phyloP scores from a whole-genome alignment of 345 rosid genomes.

The Microcos paniculata region DNA sequence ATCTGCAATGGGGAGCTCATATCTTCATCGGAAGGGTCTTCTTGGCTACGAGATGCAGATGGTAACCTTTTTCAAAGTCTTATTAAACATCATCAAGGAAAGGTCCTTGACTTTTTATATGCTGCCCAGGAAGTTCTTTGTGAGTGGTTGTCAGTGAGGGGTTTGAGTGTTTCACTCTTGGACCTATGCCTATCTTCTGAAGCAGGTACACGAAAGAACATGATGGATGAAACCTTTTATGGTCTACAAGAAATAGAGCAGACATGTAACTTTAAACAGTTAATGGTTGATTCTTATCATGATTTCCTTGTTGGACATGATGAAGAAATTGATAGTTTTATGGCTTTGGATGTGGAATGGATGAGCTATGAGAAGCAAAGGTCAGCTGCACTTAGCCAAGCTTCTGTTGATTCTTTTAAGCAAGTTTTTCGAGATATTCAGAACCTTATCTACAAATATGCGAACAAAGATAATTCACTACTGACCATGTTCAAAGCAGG shows the following conservation, averaged over 20 bases:
- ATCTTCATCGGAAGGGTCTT: conserved; percentile 58
- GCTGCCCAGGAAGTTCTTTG: conserved; percentile 81
- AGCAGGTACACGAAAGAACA: conserved; percentile 41
- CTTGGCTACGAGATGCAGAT: conserved; percentile 73
- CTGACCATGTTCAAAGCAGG: conserved; percentile 84
- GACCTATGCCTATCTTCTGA: conserved; percentile 72
- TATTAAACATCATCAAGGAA: conserved; percentile 38
- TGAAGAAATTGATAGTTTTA: conserved; percentile 35
- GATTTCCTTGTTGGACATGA: conserved; percentile 53
- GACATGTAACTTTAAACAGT: conserved; percentile 61
- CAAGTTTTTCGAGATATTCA: conserved; percentile 75
- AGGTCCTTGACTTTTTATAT: conserved; percentile 60
- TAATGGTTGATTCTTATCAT: conserved; percentile 65
- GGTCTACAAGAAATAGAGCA: conserved; percentile 69
- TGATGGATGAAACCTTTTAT: conserved; percentile 60
- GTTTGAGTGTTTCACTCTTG: conserved; percentile 77
- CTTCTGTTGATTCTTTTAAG: conserved; percentile 75
- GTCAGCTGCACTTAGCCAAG: conserved; percentile 70
- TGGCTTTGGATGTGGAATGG: conserved; percentile 37
- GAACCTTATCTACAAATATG: conserved; percentile 62
- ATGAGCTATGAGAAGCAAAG: conserved; percentile 70
- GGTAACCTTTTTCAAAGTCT: conserved; percentile 74
- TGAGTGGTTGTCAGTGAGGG: conserved; percentile 79
- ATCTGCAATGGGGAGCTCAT: conserved; percentile 65
- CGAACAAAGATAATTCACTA: conserved; percentile 58